Evolutionary conservation across 768 basidiomycete genomes (phyloP), one percentile per base, ranked within the genome.

Genomic region (Infundibulicybe gibba): DNA sequence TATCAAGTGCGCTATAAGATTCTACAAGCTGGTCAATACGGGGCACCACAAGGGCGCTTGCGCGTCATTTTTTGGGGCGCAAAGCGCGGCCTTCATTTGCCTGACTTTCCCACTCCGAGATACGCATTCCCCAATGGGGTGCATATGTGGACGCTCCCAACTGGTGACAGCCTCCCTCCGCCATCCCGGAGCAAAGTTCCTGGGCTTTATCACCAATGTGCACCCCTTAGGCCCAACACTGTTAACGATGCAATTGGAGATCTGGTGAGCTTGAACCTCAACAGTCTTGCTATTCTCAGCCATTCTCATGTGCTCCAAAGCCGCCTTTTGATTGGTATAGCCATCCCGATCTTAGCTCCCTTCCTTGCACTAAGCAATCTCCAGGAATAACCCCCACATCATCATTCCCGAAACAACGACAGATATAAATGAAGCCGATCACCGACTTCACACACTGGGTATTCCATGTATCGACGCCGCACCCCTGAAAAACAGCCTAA

Each of bases 11-110:
- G 70, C 15, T 80, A 76, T 62, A 77, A 74, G n/a, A 63, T 83
- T 13, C 66, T 89, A 0, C 84, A 90, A 55, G 83, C 87, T 17
- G 80, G 74, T 0, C 80, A 81, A 32, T 88, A 88, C 61, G 88
- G 88, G 20, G 74, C 77, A 16, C 86, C 88, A 14, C 88, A 90
- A 64, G 68, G 72, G 40, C 79, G 88, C 8, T 64, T 70, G 20
- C 72, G 88, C 14, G 74, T 89, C 11, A 85, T 90, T 39, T 81
- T 90, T 58, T 76, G 75, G 71, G 85, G 76, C 19, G 81, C 85
- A 4, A 78, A 72, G 44, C 73, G 74, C 6, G 84, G 80, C 21
- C 44, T 79, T 2, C 57, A 71, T 15, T 59, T 87, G 13, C 87
- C 87, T 0, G 64, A 76, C 9, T 84, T 80, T 54, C 87, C 87